These are phyloP conservation scores for Luvunga scandens DNA, from an alignment of 345 rosid genomes.

Conservation along the genomic window DNA sequence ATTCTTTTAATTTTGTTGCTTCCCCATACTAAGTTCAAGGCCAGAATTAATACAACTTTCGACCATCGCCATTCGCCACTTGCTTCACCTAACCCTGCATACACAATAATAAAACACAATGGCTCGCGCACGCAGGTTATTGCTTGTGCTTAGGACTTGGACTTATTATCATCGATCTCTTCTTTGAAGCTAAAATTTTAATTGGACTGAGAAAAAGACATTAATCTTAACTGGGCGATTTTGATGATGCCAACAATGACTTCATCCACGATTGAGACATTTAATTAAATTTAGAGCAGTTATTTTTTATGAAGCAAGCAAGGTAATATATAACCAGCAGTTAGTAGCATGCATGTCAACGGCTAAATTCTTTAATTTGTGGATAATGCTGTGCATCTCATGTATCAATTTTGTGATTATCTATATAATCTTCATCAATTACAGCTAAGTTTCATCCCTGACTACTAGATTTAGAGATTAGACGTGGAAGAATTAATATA, in stretches of 20 bases:
- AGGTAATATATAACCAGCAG: too few species aligned
- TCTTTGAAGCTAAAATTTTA: slow-evolving; percentile 35
- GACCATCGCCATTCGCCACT: slow-evolving; percentile 9
- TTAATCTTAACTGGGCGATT: slow-evolving; percentile 19
- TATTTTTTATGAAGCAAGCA: slow-evolving; percentile 18
- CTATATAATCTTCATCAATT: neutral
- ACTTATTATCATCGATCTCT: slow-evolving; percentile 12
- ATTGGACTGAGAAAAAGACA: slow-evolving; percentile 50
- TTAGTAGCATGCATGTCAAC: neutral
- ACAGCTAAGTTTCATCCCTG: neutral
- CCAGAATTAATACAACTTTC: slow-evolving; percentile 16
- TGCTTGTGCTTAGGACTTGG: slow-evolving; percentile 18
- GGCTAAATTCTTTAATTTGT: neutral
- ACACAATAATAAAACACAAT: neutral
- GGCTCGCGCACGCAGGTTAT: slow-evolving; percentile 16
- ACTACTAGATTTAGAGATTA: slow-evolving; percentile 1
- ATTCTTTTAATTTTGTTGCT: neutral
- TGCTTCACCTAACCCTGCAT: slow-evolving; percentile 27
- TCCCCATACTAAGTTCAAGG: slow-evolving; percentile 7
- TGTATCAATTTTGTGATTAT: neutral
- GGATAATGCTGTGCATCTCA: neutral
- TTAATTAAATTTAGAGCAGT: slow-evolving; percentile 32
- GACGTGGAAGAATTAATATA: neutral
- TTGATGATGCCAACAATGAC: slow-evolving; percentile 46
- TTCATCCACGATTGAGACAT: slow-evolving; percentile 30